Evolutionary conservation across 768 basidiomycete species (phyloP).

Genomic region (Lentinus brumalis): DNA sequence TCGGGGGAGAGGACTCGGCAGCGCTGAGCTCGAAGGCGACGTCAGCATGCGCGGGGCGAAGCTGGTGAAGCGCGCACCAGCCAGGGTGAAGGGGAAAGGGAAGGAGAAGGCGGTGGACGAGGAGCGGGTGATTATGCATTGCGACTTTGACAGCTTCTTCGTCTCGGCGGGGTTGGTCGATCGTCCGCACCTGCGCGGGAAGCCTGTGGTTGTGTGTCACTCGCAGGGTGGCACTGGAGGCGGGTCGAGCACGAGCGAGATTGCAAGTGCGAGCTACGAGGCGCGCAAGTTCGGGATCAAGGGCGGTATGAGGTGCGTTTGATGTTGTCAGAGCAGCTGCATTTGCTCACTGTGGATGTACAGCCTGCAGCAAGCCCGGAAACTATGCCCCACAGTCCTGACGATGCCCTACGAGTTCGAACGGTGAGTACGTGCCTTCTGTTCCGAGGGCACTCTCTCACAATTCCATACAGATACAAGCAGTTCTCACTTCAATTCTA

Average conservation of each 20-base stretch:
- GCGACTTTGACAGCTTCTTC: slow-evolving; percentile 97
- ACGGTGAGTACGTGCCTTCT: slow-evolving; percentile 41
- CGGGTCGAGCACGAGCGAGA: slow-evolving; percentile 84
- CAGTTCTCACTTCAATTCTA: slow-evolving; percentile 86
- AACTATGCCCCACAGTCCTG: slow-evolving; percentile 68
- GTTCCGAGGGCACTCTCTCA: not conserved
- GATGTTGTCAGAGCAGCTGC: not conserved
- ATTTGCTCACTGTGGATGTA: not conserved
- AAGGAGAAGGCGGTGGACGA: slow-evolving; percentile 51
- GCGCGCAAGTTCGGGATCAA: slow-evolving; percentile 85
- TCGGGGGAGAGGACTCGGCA: slow-evolving; percentile 23
- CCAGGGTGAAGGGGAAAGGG: slow-evolving; percentile 53
- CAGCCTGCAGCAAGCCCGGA: slow-evolving; percentile 55
- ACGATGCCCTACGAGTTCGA: slow-evolving; percentile 97
- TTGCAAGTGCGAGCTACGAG: slow-evolving; percentile 94
- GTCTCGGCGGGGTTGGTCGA: slow-evolving; percentile 86
- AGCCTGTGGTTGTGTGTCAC: slow-evolving; percentile 94
- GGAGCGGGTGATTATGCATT: slow-evolving; percentile 79
- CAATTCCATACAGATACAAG: slow-evolving; percentile 65
- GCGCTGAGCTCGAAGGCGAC: slow-evolving; percentile 35
- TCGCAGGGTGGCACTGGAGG: slow-evolving; percentile 79
- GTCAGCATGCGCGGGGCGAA: slow-evolving; percentile 42
- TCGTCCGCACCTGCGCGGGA: slow-evolving; percentile 81
- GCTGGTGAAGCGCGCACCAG: slow-evolving; percentile 50
- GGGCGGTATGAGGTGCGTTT: slow-evolving; percentile 89